Conservation (phyloP, 306 rosid species). For the Prunus dulcis region DNA sequence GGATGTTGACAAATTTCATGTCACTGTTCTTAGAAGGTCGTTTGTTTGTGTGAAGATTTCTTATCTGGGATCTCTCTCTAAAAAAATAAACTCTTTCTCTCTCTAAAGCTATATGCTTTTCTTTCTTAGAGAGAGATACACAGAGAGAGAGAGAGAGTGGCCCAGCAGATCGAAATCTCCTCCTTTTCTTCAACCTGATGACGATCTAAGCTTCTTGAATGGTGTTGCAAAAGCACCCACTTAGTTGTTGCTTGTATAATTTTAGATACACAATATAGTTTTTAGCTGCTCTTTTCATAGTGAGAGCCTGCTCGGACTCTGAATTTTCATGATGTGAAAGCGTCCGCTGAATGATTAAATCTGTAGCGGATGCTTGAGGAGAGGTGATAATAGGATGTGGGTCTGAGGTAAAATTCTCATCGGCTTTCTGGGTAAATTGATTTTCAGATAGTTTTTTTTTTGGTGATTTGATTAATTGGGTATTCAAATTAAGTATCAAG, state of each 20-base stretch:
- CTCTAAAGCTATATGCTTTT: conserved; percentile 28
- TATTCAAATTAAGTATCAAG: conserved; percentile 14
- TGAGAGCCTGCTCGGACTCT: conserved; percentile 29
- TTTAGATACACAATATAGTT: conserved; percentile 15
- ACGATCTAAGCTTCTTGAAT: conserved; percentile 76
- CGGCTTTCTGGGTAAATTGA: conserved; percentile 30
- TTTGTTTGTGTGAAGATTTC: conserved; percentile 93
- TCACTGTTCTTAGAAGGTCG: conserved; percentile 99
- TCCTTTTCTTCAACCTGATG: conserved; percentile 51
- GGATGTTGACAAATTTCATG: conserved; percentile 99
- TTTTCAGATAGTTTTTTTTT: conserved; percentile 16
- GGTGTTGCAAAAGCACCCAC: conserved; percentile 60
- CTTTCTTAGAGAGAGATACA: conserved; percentile 29
- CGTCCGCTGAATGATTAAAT: conserved; percentile 48
- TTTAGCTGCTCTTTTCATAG: conserved; percentile 35
- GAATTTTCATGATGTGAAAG: conserved; percentile 35
- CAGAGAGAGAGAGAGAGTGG: conserved; percentile 51
- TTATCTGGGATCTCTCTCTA: conserved; percentile 97
- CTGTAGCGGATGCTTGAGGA: conserved; percentile 45
- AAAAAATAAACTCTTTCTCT: conserved; percentile 33
- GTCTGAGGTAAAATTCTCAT: conserved; percentile 70
- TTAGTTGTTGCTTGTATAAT: conserved; percentile 37
- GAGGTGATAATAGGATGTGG: conserved; percentile 54
- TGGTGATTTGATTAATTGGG: conserved; percentile 36
- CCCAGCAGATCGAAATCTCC: conserved; percentile 91